These are phyloP conservation scores for Populus hybrid DNA, from an alignment of 441 rosid genomes.

Conservation along the genomic window DNA sequence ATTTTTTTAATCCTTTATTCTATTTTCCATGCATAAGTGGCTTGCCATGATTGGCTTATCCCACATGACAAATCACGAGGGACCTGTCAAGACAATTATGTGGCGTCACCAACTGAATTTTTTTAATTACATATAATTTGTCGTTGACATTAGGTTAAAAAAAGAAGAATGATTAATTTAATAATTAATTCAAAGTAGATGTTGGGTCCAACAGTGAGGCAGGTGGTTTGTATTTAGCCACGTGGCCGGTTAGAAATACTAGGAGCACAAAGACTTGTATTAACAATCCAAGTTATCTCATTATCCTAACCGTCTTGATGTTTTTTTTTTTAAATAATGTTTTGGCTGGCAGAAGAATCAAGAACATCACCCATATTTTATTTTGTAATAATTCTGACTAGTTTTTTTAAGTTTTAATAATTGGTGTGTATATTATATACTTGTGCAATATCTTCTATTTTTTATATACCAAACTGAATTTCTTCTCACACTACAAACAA, in stretches of 20 bases:
- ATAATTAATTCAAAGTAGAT: background rate
- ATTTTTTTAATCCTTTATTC: background rate
- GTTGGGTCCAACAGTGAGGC: conserved; percentile 20
- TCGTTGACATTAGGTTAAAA: background rate
- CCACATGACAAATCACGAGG: background rate
- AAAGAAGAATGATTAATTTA: background rate
- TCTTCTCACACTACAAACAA: too few relatives aligned
- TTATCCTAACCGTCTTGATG: background rate
- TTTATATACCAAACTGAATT: too few relatives aligned
- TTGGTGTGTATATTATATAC: too few relatives aligned
- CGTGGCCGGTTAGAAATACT: conserved; percentile 11
- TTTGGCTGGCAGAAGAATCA: background rate
- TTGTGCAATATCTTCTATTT: too few relatives aligned
- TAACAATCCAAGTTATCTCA: background rate
- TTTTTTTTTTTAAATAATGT: background rate
- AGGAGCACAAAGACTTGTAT: background rate
- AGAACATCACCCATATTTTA: background rate
- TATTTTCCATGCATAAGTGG: background rate
- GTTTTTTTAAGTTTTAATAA: too few relatives aligned
- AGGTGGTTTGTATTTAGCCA: conserved; percentile 18
- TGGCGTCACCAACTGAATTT: background rate
- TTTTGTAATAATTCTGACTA: background rate
- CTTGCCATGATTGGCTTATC: background rate
- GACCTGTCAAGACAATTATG: background rate
- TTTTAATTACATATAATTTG: background rate